These are phyloP conservation scores for Breynia disticha DNA, from an alignment of 441 rosid species.

Conservation along the genomic window DNA sequence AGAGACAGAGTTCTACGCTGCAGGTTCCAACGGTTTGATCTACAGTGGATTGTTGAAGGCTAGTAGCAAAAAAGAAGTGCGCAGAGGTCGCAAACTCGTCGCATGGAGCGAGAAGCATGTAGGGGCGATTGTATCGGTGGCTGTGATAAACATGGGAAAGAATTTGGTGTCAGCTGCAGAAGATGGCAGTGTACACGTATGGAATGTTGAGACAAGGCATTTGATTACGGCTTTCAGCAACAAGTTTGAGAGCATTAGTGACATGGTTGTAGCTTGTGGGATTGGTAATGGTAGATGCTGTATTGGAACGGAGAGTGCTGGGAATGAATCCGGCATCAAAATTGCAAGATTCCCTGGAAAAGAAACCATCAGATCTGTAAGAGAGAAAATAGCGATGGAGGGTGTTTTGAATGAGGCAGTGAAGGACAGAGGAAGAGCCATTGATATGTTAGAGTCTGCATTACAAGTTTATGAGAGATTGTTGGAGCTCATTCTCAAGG, in stretches of 20 bases:
- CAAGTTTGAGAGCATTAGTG: slow-evolving; percentile 21
- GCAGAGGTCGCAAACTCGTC: background rate
- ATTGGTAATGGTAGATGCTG: slow-evolving; percentile 5
- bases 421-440: slow-evolving; percentile 26
- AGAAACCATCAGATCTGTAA: slow-evolving; percentile 13
- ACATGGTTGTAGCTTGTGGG: slow-evolving; percentile 21
- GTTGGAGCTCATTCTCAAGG: too few species aligned
- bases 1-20: slow-evolving; percentile 26
- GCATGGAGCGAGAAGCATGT: slow-evolving; percentile 22
- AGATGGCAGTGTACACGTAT: slow-evolving; percentile 28
- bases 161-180: slow-evolving; percentile 34
- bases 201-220: slow-evolving; percentile 27
- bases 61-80: slow-evolving; percentile 8
- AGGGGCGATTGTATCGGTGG: slow-evolving; percentile 20
- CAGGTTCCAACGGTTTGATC: slow-evolving; percentile 32
- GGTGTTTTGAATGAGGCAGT: slow-evolving; percentile 15
- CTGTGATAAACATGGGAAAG: slow-evolving; percentile 20
- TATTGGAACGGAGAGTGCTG: background rate
- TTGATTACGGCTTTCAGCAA: slow-evolving; percentile 19
- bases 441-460: slow-evolving; percentile 34
- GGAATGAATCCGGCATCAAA: slow-evolving; percentile 4
- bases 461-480: slow-evolving; percentile 27
- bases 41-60: slow-evolving; percentile 19
- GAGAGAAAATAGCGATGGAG: slow-evolving; percentile 16
- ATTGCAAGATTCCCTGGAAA: background rate